A percentile compares a stretch with the other conserved stretches of the same genome.
Conservation (phyloP, 225 moss, liverwort and hornwort species). For the Thuidium tamariscinum region DNA sequence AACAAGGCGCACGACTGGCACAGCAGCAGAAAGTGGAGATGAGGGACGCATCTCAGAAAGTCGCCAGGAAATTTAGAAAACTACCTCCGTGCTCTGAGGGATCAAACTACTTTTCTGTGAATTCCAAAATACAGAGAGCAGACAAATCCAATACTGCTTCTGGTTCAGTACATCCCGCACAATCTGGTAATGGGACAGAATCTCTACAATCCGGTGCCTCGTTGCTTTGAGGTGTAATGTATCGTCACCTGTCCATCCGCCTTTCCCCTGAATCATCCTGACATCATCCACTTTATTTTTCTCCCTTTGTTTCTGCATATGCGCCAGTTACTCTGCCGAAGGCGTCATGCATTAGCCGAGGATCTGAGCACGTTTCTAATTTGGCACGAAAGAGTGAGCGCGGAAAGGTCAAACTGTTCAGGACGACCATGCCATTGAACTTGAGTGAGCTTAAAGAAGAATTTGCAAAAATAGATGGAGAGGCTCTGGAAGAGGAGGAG, state of each 20-base stretch:
- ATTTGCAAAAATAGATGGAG: constrained; percentile 32
- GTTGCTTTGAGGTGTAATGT: background rate
- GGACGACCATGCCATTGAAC: background rate
- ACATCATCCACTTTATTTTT: background rate
- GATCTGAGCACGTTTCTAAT: background rate
- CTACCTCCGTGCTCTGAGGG: background rate
- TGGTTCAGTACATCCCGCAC: background rate
- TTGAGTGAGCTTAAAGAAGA: constrained; percentile 22
- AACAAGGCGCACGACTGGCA: background rate
- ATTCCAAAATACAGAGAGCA: background rate
- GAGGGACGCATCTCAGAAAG: constrained; percentile 3
- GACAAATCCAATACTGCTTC: background rate
- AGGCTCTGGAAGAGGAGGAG: constrained; percentile 41
- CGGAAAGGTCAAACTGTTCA: background rate
- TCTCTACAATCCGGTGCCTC: background rate
- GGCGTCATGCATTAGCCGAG: background rate
- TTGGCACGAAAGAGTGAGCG: background rate
- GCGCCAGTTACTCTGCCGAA: background rate
- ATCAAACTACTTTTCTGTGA: constrained; percentile 4
- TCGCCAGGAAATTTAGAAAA: background rate
- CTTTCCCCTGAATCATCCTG: background rate
- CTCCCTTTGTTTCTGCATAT: constrained; percentile 8
- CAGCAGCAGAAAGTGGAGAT: background rate
- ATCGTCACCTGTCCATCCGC: background rate
- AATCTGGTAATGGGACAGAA: background rate